Evolutionary conservation across 352 stramenopile species (phyloP), one percentile per base, ranked within the genome.

Genomic region (Phytophthora podocarpi): DNA sequence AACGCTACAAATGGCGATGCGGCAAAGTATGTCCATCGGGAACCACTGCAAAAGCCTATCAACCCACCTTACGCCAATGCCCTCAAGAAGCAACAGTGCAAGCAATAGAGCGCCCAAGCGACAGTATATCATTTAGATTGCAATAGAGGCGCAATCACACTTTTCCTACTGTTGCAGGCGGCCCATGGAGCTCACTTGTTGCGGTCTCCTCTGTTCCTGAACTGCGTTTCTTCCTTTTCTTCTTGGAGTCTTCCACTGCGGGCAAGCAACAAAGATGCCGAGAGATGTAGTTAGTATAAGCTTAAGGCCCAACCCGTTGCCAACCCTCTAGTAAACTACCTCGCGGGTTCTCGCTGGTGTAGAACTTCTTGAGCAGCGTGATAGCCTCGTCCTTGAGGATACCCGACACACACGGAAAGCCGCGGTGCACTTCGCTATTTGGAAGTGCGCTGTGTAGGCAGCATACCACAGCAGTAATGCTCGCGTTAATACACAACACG

Each of bases 301-400:
- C 9, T 5, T 31, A 16, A 49, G 10, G 16, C 30, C 30, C 11
- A 28, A 35, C 1, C 27, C 2, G 11, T n/a, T 50, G 3, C 18
- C 16, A 46, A 10, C 30, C 7, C 30, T 18, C 10, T 31, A 66
- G 24, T 9, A 59, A 15, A 28, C 8, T 65, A 95, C 85, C 90
- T 78, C 87, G 72, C 24, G 85, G 80, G 73, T 98, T 98, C 43
- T 92, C 89, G 45, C 76, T 83, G 10, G 91, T 84, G 60, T 98
- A 98, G 46, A 98, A 98, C 26, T 77, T 71, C 52, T 92, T 86
- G 18, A 98, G 75, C 8, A 98, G 66, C 3, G 67, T 67, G 40
- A 98, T 71, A 1, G 92, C 87, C 50, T 97, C 85, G 20, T 90
- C 72, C 57, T 95, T 91, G 53, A 97, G 71, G 2, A 97, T 65